Evolutionary conservation across 345 rosid genomes (phyloP).

Genomic region (Raphanus sativus): DNA sequence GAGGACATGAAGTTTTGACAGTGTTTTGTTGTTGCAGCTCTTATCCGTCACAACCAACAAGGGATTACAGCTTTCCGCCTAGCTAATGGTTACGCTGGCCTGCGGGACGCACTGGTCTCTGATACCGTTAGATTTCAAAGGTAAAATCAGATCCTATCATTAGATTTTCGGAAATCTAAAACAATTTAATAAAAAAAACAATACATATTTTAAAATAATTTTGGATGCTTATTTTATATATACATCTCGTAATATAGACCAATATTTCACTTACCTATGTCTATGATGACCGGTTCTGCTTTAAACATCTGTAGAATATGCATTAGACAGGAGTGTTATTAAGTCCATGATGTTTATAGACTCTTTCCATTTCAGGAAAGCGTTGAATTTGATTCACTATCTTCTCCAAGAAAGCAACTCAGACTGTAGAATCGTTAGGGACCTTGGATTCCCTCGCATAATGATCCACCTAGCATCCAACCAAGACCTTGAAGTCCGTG

Average conservation of each 20-base stretch:
- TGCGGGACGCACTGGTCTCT: conserved; percentile 77
- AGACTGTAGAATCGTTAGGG: conserved; percentile 58
- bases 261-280: neutral
- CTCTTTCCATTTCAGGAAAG: conserved; percentile 61
- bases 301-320: neutral
- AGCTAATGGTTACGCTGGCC: conserved; percentile 81
- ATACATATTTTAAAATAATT: too few relatives aligned
- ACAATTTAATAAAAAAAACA: too few relatives aligned
- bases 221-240: neutral
- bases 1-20: neutral
- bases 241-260: neutral
- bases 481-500: conserved; percentile 71
- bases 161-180: too few relatives aligned
- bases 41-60: conserved; percentile 77
- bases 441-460: conserved; percentile 75
- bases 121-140: conserved; percentile 77
- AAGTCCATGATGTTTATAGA: neutral
- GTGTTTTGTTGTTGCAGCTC: conserved; percentile 54
- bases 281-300: too few relatives aligned
- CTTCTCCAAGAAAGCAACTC: conserved; percentile 71
- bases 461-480: conserved; percentile 85
- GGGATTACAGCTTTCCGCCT: conserved; percentile 80
- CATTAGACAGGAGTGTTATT: neutral
- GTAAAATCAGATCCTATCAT: conserved; percentile 42
- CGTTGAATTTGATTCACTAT: conserved; percentile 83